Conservation (phyloP, 306 rosid species). For the Canavalia ensiformis region DNA sequence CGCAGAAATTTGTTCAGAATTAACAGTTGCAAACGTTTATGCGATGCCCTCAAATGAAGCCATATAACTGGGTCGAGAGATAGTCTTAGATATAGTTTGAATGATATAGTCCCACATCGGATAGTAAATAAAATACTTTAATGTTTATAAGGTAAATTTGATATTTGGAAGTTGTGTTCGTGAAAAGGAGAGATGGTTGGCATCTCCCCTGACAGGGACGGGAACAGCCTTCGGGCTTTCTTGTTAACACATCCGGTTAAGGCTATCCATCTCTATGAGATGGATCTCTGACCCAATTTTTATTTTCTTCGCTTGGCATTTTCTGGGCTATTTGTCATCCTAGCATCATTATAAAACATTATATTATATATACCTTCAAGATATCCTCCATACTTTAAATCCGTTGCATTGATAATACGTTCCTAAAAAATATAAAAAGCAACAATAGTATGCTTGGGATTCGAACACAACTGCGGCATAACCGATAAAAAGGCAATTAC, state of each 20-base stretch:
- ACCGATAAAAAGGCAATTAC: not conserved
- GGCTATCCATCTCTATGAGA: conserved; percentile 33
- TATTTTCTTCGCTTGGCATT: not conserved
- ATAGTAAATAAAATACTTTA: accelerated
- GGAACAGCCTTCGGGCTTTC: conserved; percentile 44
- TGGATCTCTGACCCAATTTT: conserved; percentile 50
- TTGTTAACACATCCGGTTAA: conserved; percentile 44
- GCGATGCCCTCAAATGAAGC: not conserved
- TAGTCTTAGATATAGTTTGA: not conserved
- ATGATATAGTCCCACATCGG: conserved; percentile 14
- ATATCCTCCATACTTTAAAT: not conserved
- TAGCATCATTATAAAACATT: not conserved
- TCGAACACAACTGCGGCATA: not conserved
- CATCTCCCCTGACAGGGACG: conserved; percentile 55
- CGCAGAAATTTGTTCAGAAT: not conserved
- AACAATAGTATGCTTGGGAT: not conserved
- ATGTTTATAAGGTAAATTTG: not conserved
- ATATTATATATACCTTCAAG: not conserved
- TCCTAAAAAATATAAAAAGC: not conserved
- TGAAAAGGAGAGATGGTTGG: conserved; percentile 54
- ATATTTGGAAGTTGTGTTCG: not conserved
- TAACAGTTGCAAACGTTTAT: not conserved
- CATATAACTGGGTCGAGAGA: not conserved
- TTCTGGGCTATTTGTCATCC: not conserved
- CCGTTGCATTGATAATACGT: not conserved